Conservation (phyloP, 805 yeast species). For the Candida yuanshanica region DNA sequence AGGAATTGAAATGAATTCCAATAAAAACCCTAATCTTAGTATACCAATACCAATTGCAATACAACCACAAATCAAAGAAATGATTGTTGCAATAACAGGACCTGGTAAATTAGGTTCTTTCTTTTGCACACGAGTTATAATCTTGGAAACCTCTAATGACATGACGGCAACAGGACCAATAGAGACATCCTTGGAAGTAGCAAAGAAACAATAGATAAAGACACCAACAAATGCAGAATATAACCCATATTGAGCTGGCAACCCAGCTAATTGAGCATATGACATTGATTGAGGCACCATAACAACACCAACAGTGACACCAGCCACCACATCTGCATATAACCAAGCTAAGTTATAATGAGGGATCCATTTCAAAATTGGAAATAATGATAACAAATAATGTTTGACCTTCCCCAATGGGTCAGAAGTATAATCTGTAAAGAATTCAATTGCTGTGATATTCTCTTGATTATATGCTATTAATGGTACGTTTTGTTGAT, state of each 20-base stretch:
- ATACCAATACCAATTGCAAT: conserved; percentile 80
- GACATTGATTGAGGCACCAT: conserved; percentile 96
- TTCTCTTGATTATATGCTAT: conserved; percentile 2
- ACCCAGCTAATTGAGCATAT: conserved; percentile 80
- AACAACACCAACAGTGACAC: conserved; percentile 89
- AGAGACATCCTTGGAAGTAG: conserved; percentile 92
- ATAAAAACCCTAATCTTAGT: conserved; percentile 77
- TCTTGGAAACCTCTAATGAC: conserved; percentile 81
- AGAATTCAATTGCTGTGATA: conserved; percentile 9
- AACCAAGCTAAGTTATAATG: conserved; percentile 81
- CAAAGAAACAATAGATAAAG: conserved; percentile 81
- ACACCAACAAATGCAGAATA: conserved; percentile 93
- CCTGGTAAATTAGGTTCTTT: conserved; percentile 45
- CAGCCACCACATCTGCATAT: conserved; percentile 80
- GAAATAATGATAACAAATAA: conserved; percentile 66
- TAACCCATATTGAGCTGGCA: conserved; percentile 78
- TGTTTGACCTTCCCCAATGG: conserved; percentile 25
- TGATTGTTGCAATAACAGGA: conserved; percentile 72
- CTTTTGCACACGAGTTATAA: conserved; percentile 56
- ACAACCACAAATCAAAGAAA: conserved; percentile 80
- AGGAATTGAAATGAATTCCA: conserved; percentile 85
- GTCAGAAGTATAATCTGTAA: conserved; percentile 2
- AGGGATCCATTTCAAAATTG: conserved; percentile 77
- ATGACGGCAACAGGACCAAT: conserved; percentile 97
- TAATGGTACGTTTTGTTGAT: conserved; percentile 5